These are phyloP conservation scores for Xerophyta viscosa DNA, from an alignment of 106 monocot genomes.

Conservation along the genomic window DNA sequence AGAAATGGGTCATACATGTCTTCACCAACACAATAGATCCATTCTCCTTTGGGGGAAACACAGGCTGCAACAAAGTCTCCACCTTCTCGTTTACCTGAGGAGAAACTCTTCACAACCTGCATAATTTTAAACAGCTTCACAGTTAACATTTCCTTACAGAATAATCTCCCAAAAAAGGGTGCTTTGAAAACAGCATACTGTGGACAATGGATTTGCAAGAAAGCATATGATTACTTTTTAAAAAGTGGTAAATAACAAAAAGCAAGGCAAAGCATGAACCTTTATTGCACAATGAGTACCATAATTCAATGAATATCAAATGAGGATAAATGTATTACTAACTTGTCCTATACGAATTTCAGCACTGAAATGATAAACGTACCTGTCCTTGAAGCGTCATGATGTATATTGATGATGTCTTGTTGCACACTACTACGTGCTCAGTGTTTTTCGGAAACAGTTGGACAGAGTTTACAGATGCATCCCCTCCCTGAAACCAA, in stretches of 20 bases:
- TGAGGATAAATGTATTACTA: too few relatives aligned
- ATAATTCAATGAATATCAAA: too few relatives aligned
- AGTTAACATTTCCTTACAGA: background rate
- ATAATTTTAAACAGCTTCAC: background rate
- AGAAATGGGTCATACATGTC: constrained; percentile 55
- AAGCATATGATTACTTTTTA: too few relatives aligned
- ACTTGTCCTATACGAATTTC: too few relatives aligned
- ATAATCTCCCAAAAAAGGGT: too few relatives aligned
- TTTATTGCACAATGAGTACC: too few relatives aligned
- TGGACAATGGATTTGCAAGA: too few relatives aligned
- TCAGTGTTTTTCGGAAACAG: constrained; percentile 84
- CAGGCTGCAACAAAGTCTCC: constrained; percentile 94
- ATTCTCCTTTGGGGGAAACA: constrained; percentile 95
- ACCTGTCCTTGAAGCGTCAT: constrained; percentile 99
- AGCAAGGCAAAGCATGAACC: too few relatives aligned
- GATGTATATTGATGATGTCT: constrained; percentile 90
- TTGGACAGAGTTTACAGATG: constrained; percentile 90
- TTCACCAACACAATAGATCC: constrained; percentile 97
- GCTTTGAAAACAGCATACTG: too few relatives aligned
- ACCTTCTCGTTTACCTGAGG: constrained; percentile 95
- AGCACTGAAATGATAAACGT: too few relatives aligned
- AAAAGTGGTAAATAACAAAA: too few relatives aligned
- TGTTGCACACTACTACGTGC: constrained; percentile 92
- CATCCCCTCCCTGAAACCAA: constrained; percentile 83
- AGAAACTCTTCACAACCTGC: constrained; percentile 95